Evolutionary conservation across 345 rosid species (phyloP), one percentile per base, ranked within the genome.

Genomic region (Camelina neglecta): DNA sequence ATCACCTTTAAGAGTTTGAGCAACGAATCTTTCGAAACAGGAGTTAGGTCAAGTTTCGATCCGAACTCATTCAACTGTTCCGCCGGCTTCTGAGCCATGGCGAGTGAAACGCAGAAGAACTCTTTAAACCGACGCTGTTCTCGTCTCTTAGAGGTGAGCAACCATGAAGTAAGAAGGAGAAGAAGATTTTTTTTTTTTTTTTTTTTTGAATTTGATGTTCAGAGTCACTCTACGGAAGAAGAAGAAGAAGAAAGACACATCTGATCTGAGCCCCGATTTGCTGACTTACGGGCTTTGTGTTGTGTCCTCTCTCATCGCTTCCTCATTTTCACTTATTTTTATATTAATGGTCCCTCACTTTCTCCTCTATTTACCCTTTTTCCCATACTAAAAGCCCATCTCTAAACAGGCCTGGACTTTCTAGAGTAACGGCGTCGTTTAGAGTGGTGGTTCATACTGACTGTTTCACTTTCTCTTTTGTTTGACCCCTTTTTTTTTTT

Each of bases 11-110:
- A 82, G 73, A 95, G 97, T 86, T 86, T 89, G 63, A 89, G 78
- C 75, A 95, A 84, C 9, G 88, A 83, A 75, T 95, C 99, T 73
- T 90, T 87, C 59, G 91, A 39, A 36, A 91, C 47, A 53, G 96
- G 93, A 79, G 83, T 91, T 24, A 86, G 69, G 56, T 85, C 86
- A 75, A 95, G 96, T 88, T 86, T 90, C 73, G 97, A 90, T 90
- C 99, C 99, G 70, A 92, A 68, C 81, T 89, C 97, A 83, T 72
- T 83, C 45, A 95, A 83, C 84, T 82, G 90, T 66, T 75, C 84
- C 75, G 86, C 86, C n/a, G 84, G 83, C 86, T 86, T 88, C 51
- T 78, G 84, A 6, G 86, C 87, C 99, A 91, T 94, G 70, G 13
- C 76, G 53, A 60, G 7, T 12, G 77, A 75, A 53, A 50, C 45